These are phyloP conservation scores for Fraxinus ornus DNA, from an alignment of 305 asterid species.

Conservation along the genomic window DNA sequence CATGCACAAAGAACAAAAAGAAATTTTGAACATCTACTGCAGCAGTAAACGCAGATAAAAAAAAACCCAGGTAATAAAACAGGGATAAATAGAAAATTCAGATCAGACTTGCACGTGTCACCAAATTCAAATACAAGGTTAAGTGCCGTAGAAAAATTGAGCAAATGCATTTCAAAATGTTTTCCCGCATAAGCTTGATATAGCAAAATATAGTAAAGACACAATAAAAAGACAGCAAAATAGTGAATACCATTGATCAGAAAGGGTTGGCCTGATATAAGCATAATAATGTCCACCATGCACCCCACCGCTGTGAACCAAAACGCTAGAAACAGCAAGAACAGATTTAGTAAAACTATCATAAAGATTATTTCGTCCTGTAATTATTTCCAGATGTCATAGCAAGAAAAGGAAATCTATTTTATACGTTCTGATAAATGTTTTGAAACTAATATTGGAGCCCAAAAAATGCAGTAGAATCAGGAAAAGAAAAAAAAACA, in stretches of 20 bases:
- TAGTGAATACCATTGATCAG: conserved; percentile 71
- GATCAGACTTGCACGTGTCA: conserved; percentile 6
- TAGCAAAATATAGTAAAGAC: conserved; percentile 12
- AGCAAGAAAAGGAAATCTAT: neutral
- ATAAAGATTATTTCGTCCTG: neutral
- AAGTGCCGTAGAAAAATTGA: conserved; percentile 4
- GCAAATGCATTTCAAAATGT: neutral
- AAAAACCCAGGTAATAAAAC: neutral
- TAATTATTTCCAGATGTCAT: conserved; percentile 1
- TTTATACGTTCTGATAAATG: neutral
- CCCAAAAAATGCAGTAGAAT: neutral
- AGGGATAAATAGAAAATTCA: neutral
- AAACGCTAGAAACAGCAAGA: conserved; percentile 22
- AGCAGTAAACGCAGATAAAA: neutral
- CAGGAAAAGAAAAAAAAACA: neutral
- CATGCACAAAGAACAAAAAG: conserved; percentile 8
- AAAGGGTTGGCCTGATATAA: conserved; percentile 77
- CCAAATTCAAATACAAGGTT: neutral
- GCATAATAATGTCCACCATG: conserved; percentile 94
- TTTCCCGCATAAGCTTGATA: neutral
- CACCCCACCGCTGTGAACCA: conserved; percentile 56
- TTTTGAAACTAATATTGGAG: neutral
- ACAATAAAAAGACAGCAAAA: conserved; percentile 17
- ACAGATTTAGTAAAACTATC: conserved; percentile 14
- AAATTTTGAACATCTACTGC: neutral